A percentile compares a stretch with the other conserved stretches of the same genome.
Conservation (phyloP, 2,329 filamentous ascomycete species). For the Colletotrichum falcatum region DNA sequence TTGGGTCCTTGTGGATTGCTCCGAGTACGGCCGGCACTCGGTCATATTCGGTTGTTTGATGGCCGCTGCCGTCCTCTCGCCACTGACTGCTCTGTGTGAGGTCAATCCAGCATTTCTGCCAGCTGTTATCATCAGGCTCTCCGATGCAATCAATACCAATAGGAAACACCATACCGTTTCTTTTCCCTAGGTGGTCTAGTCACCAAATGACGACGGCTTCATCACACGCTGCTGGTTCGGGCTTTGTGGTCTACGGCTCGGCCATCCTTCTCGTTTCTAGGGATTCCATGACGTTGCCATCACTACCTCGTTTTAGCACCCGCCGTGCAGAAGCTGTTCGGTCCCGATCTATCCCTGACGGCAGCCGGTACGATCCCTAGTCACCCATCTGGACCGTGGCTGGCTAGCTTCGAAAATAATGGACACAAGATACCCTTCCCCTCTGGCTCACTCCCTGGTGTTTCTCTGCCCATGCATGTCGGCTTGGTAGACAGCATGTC, state of each 20-base stretch:
- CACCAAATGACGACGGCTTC: neutral
- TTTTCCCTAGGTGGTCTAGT: neutral
- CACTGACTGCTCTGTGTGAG: too few species aligned
- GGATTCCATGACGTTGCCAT: neutral
- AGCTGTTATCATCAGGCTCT: neutral
- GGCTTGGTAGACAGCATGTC: neutral
- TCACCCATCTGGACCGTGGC: neutral
- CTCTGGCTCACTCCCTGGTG: neutral
- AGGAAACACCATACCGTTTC: neutral
- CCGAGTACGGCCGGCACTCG: neutral
- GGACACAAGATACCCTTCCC: constrained; percentile 3
- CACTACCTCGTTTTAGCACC: neutral
- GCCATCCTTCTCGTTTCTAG: neutral
- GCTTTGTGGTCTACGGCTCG: neutral
- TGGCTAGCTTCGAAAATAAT: constrained; percentile 21
- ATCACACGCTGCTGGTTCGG: neutral
- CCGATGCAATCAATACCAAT: neutral
- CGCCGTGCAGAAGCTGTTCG: neutral
- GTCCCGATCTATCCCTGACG: neutral
- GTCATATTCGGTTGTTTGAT: neutral
- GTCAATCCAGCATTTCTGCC: neutral
- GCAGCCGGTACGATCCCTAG: neutral
- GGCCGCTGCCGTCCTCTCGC: neutral
- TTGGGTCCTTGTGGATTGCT: neutral
- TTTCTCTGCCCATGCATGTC: constrained; percentile 4